Percentiles rank a stretch among this genome's conserved stretches.
Evolutionary conservation across 2,329 filamentous ascomycete species (phyloP).

Genomic region (Alternaria dauci): DNA sequence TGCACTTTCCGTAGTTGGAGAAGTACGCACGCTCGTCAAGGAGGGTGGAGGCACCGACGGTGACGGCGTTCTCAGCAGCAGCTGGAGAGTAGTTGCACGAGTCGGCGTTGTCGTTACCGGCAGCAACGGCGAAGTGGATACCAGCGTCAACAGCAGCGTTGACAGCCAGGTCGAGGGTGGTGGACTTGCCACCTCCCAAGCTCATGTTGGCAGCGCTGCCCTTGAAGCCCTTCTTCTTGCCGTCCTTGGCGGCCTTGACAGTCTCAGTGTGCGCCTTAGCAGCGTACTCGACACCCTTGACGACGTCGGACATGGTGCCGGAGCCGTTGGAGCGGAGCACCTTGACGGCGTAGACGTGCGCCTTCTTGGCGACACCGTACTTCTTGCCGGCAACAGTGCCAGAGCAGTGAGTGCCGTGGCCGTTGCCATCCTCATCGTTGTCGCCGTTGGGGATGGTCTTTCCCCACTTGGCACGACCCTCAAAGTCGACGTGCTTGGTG

Average conservation of each 20-base stretch:
- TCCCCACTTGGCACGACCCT: constrained; percentile 94
- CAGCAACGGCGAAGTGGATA: constrained; percentile 97
- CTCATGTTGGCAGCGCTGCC: constrained; percentile 99
- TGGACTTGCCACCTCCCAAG: constrained; percentile 95
- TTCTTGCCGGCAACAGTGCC: constrained; percentile 98
- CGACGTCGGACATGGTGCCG: constrained; percentile 97
- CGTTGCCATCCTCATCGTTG: constrained; percentile 91
- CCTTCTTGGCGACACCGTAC: constrained; percentile 99
- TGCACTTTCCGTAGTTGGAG: constrained; percentile 99
- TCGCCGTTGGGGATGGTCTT: constrained; percentile 91
- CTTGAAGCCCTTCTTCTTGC: constrained; percentile 97
- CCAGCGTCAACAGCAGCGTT: constrained; percentile 92
- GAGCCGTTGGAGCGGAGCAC: constrained; percentile 97
- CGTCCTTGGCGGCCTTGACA: constrained; percentile 79
- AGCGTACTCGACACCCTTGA: constrained; percentile 97
- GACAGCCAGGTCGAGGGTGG: constrained; percentile 87
- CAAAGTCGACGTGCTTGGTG: constrained; percentile 92
- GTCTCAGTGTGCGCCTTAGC: constrained; percentile 80
- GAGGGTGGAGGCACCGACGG: constrained; percentile 92
- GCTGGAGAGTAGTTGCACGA: constrained; percentile 99
- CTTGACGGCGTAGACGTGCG: constrained; percentile 95
- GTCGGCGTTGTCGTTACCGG: constrained; percentile 98
- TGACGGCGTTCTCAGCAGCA: constrained; percentile 88
- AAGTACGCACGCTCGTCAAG: constrained; percentile 98
- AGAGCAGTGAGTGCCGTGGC: constrained; percentile 98